Percentiles rank a stretch among this genome's conserved stretches.
Conservation (phyloP, 768 basidiomycete species). For the Amanita fuliginea region DNA sequence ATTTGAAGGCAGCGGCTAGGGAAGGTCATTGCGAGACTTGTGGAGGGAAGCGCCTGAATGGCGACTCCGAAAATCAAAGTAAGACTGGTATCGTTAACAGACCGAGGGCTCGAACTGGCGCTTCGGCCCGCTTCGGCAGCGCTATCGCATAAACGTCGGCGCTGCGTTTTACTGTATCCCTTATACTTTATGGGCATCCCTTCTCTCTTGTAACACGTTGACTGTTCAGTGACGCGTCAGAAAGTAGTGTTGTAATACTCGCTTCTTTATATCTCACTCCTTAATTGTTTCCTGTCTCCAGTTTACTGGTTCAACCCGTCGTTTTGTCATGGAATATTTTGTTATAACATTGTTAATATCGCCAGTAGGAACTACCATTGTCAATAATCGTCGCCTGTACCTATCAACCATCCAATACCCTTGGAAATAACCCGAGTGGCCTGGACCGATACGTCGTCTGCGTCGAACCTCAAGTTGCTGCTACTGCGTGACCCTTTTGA, state of each 20-base stretch:
- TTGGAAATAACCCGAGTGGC: conserved; percentile 74
- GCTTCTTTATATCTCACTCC: neutral
- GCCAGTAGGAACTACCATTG: neutral
- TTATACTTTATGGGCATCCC: neutral
- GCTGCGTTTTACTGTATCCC: neutral
- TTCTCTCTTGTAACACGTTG: neutral
- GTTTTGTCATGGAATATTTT: neutral
- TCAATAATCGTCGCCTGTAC: conserved; percentile 53
- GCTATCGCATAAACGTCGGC: conserved; percentile 22
- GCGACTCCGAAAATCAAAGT: neutral
- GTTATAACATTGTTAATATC: neutral
- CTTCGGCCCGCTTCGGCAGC: conserved; percentile 49
- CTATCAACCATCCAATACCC: conserved; percentile 95
- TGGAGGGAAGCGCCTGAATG: conserved; percentile 26
- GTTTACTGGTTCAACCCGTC: neutral
- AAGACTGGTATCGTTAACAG: conserved; percentile 43
- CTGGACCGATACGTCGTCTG: conserved; percentile 58
- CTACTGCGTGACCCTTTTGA: conserved; percentile 31
- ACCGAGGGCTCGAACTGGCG: conserved; percentile 59
- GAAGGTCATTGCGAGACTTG: conserved; percentile 47
- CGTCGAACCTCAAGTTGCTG: conserved; percentile 29
- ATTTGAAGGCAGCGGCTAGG: conserved; percentile 22
- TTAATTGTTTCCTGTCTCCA: neutral
- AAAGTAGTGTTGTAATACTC: conserved; percentile 2
- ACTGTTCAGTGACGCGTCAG: neutral